Evolutionary conservation across 495 filamentous ascomycete species (phyloP).

Genomic region (Penicillium roqueforti): DNA sequence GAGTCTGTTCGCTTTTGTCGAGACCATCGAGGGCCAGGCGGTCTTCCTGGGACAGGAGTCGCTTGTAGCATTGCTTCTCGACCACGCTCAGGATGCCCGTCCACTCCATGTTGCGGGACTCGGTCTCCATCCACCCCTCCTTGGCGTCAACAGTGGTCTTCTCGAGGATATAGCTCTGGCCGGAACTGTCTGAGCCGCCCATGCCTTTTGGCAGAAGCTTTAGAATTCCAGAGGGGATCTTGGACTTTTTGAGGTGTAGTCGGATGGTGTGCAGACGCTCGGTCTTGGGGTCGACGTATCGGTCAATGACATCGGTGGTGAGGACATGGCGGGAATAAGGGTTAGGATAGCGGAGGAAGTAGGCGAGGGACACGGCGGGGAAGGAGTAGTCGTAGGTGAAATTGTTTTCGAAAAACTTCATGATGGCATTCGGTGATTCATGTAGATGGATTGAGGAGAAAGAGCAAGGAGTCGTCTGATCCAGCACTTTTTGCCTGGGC

Average conservation of each 20-base stretch:
- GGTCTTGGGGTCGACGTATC: constrained; percentile 72
- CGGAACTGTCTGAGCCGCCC: constrained; percentile 64
- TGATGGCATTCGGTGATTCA: constrained; percentile 44
- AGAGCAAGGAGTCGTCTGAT: constrained; percentile 5
- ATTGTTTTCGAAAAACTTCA: constrained; percentile 84
- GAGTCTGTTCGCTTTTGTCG: constrained; percentile 59
- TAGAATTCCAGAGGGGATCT: constrained; percentile 75
- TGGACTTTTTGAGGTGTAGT: constrained; percentile 90
- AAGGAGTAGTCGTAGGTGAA: constrained; percentile 91
- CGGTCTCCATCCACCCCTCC: constrained; percentile 83
- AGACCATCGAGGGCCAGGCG: constrained; percentile 21
- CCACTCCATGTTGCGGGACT: constrained; percentile 82
- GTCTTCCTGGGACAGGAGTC: constrained; percentile 27
- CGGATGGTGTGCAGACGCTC: constrained; percentile 83
- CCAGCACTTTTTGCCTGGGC: constrained; percentile 4
- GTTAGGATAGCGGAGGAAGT: constrained; percentile 98
- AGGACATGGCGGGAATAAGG: constrained; percentile 93
- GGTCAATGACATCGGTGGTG: constrained; percentile 91
- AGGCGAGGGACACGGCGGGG: constrained; percentile 89
- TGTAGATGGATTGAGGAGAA: constrained; percentile 9
- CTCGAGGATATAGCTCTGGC: constrained; percentile 85
- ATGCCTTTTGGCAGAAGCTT: constrained; percentile 79
- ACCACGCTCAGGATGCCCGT: constrained; percentile 89
- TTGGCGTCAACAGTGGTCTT: constrained; percentile 82
- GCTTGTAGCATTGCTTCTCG: constrained; percentile 76